These are phyloP conservation scores for Aspergillus pseudotamarii DNA, from an alignment of 2,329 filamentous ascomycete genomes.

Conservation along the genomic window DNA sequence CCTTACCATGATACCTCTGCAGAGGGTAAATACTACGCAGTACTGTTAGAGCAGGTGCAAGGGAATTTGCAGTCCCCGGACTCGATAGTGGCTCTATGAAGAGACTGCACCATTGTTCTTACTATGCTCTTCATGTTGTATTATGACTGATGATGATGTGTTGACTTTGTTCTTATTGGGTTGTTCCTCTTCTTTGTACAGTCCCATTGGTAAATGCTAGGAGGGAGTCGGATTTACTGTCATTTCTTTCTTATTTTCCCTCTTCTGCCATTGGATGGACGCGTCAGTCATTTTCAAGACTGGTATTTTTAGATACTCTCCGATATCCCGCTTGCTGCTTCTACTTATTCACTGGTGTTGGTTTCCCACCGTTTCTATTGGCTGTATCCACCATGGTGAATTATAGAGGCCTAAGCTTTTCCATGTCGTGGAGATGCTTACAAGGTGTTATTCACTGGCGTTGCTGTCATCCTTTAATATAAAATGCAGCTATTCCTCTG, in stretches of 20 bases:
- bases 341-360: background rate
- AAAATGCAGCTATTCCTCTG: background rate
- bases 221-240: background rate
- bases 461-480: background rate
- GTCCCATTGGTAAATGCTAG: background rate
- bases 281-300: background rate
- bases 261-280: background rate
- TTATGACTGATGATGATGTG: slow-evolving; percentile 2
- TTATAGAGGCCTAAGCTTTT: background rate
- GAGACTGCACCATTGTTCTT: background rate
- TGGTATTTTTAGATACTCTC: background rate
- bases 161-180: slow-evolving; percentile 2
- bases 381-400: background rate
- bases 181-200: background rate
- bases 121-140: background rate
- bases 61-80: slow-evolving; percentile 4
- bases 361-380: background rate
- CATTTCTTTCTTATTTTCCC: background rate
- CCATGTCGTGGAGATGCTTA: background rate
- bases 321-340: background rate
- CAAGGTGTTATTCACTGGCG: background rate
- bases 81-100: background rate
- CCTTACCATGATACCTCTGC: slow-evolving; percentile 40
- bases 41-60: slow-evolving; percentile 37
- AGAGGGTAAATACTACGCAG: slow-evolving; percentile 42